Conservation (phyloP, 2,329 filamentous ascomycete species). For the Colletotrichum sublineola region DNA sequence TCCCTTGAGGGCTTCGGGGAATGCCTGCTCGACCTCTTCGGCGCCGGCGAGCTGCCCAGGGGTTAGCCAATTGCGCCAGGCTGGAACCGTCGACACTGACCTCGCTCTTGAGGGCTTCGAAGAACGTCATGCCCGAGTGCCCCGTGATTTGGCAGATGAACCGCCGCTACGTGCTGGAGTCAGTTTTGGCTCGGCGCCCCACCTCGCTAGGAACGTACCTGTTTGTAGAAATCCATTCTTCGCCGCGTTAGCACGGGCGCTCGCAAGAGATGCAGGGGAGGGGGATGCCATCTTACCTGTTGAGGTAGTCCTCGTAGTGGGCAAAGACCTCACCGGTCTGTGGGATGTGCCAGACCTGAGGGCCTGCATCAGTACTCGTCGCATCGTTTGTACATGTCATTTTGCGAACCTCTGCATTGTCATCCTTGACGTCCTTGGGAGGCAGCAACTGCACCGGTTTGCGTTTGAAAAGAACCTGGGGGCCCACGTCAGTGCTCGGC, state of each 20-base stretch:
- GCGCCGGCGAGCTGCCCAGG: constrained; percentile 77
- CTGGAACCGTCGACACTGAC: constrained; percentile 63
- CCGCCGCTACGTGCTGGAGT: constrained; percentile 68
- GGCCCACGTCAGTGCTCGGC: constrained; percentile 43
- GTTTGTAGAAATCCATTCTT: constrained; percentile 94
- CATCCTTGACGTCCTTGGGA: constrained; percentile 79
- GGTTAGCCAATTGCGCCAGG: constrained; percentile 24
- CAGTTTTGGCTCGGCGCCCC: constrained; percentile 39
- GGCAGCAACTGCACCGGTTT: constrained; percentile 91
- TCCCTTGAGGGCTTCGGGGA: constrained; percentile 91
- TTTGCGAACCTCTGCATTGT: constrained; percentile 80
- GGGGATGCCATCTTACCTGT: constrained; percentile 70
- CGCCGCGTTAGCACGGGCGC: constrained; percentile 49
- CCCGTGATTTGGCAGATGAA: constrained; percentile 98
- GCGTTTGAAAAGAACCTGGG: constrained; percentile 92
- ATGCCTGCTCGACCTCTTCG: constrained; percentile 89
- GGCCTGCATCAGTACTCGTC: constrained; percentile 38
- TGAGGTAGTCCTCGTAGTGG: constrained; percentile 89
- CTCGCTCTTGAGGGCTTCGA: constrained; percentile 92
- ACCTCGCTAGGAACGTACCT: constrained; percentile 66
- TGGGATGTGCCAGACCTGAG: constrained; percentile 89
- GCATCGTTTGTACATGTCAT: constrained; percentile 36
- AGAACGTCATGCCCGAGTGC: constrained; percentile 90
- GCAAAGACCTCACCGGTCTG: constrained; percentile 92
- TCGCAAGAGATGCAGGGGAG: constrained; percentile 1